phyloP scores from a whole-genome alignment of 345 rosid species.

The Brassica juncea region DNA sequence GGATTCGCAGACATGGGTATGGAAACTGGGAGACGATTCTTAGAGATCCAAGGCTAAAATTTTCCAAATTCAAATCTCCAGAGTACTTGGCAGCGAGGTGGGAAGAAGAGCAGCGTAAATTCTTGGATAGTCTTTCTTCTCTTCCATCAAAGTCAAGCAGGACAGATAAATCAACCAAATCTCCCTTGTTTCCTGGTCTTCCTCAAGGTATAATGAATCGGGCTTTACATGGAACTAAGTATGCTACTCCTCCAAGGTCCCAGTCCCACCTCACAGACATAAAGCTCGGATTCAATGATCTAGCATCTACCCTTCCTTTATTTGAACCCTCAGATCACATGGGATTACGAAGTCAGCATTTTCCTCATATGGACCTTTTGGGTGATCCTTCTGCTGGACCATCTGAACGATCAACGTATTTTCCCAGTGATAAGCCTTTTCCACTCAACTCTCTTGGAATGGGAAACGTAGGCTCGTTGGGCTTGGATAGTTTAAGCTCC shows the following conservation, averaged over 20 bases:
- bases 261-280: constrained; percentile 86
- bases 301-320: constrained; percentile 50
- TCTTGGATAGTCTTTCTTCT: constrained; percentile 64
- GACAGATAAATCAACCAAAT: constrained; percentile 52
- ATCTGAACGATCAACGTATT: constrained; percentile 18
- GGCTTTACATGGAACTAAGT: constrained; percentile 79
- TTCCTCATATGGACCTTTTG: constrained; percentile 50
- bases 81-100: constrained; percentile 83
- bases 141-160: constrained; percentile 53
- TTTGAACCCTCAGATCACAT: constrained; percentile 66
- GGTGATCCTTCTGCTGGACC: constrained; percentile 53
- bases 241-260: constrained; percentile 62
- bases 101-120: constrained; percentile 93
- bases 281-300: constrained; percentile 82
- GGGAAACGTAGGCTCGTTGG: constrained; percentile 56
- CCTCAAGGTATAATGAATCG: constrained; percentile 93
- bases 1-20: constrained; percentile 92
- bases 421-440: constrained; percentile 64
- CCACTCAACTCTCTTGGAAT: constrained; percentile 70
- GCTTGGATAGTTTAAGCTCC: constrained; percentile 49
- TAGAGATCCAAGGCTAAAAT: constrained; percentile 82
- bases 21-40: constrained; percentile 95
- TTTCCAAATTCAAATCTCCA: constrained; percentile 64
- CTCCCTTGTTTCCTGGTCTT: constrained; percentile 67
- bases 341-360: constrained; percentile 61